Evolutionary conservation across 2,329 filamentous ascomycete genomes (phyloP).

Genomic region (Amauroascus niger): DNA sequence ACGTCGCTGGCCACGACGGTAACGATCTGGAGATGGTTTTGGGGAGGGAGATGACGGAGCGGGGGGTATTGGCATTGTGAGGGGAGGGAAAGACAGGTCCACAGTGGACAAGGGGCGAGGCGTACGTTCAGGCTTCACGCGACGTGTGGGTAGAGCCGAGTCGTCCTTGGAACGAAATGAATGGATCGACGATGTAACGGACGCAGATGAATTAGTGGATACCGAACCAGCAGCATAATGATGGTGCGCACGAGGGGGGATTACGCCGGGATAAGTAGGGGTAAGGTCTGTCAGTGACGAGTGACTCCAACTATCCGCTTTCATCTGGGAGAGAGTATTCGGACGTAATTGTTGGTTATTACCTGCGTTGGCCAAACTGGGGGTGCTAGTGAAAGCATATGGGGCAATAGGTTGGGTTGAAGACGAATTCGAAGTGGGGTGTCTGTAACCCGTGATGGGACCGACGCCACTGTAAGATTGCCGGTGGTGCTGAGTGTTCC

Average conservation of each 20-base stretch:
- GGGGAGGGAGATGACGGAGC: slow-evolving; percentile 46
- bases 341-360: slow-evolving; percentile 39
- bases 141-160: slow-evolving; percentile 35
- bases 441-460: slow-evolving; percentile 13
- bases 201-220: slow-evolving; percentile 42
- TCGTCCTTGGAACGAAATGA: slow-evolving; percentile 42
- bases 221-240: slow-evolving; percentile 43
- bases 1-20: slow-evolving; percentile 58
- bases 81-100: slow-evolving; percentile 41
- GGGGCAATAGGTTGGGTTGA: slow-evolving; percentile 58
- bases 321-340: slow-evolving; percentile 33
- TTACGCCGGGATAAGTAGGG: slow-evolving; percentile 33
- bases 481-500: slow-evolving; percentile 34
- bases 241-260: slow-evolving; percentile 35
- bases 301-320: slow-evolving; percentile 31
- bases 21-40: slow-evolving; percentile 71
- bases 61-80: slow-evolving; percentile 33
- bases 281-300: slow-evolving; percentile 41
- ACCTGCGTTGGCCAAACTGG: slow-evolving; percentile 47
- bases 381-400: slow-evolving; percentile 66
- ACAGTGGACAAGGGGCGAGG: slow-evolving; percentile 41
- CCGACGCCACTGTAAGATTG: slow-evolving; percentile 32
- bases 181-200: slow-evolving; percentile 41
- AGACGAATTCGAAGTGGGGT: slow-evolving; percentile 33
- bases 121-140: slow-evolving; percentile 29